Base-by-base conservation (phyloP, 2,329 filamentous ascomycete genomes). In the Sporothrix dimorphospora region DNA sequence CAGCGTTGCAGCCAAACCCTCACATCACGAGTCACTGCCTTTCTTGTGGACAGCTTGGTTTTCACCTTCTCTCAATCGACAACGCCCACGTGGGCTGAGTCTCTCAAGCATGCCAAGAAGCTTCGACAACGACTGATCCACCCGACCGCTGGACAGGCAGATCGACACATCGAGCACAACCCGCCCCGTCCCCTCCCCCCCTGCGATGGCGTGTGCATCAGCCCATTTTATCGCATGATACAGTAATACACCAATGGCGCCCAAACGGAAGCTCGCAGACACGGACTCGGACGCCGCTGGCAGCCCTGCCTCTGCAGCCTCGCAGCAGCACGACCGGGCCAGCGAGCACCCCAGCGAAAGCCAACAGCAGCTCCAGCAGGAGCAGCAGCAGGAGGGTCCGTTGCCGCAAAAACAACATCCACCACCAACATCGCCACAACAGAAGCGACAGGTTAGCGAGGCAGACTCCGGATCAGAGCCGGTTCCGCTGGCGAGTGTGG, bases 211-310 rank as follows among this genome's bases (percentile, higher is more conserved):
- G 30, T 59, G 55, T 59, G 16, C 55, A 59, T 40, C 30, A 59
- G 30, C 55, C 30, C 55, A 38, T 59, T 38, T 40, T 59, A 59
- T 59, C 55, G 55, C 30, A 59, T 40, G 30, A 59, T 40, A 21
- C 53, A 38, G 55, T 38, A 21, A n/a, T 3, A 40, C 30, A 53
- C 8, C 16, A 12, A 70, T 72, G 71, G 34, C 57, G 1, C 34
- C 38, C 11, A 70, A 70, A 34, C 66, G 71, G 59, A 72, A 66
- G 67, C 71, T 72, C 57, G 38, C 47, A 16, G 66, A 47, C 30
- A 24, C 67, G 14, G 67, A 66, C 19, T 38, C 67, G 3, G 38
- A 53, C 8, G 51, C 51, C 9, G 19, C 65, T 12, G 16, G 21
- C 24, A 59, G 51, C 8, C 38, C n/a, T 27, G 12, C 24, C 0